Conservation (phyloP, 2,329 filamentous ascomycete species). For the Fusarium caatingaense region DNA sequence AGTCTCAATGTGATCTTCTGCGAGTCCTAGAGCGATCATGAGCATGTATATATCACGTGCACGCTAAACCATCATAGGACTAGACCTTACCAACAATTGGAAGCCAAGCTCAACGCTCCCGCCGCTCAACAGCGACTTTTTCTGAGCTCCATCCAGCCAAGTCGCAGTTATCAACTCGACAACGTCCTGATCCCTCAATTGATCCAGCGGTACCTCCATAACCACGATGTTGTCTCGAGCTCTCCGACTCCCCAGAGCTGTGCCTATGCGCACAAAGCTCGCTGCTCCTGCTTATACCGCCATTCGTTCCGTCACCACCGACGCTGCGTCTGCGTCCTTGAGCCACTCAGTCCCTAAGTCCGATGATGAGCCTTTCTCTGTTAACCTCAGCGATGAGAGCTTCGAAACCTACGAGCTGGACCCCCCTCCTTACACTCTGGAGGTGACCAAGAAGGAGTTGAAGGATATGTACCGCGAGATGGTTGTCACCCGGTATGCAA, state of each 20-base stretch:
- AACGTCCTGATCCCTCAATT: constrained; percentile 47
- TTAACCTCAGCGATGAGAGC: constrained; percentile 96
- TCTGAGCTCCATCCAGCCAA: constrained; percentile 54
- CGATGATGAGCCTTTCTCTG: constrained; percentile 91
- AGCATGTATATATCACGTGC: constrained; percentile 38
- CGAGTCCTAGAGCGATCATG: background rate
- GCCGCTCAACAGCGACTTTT: constrained; percentile 57
- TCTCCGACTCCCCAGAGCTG: constrained; percentile 70
- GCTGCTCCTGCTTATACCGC: constrained; percentile 59
- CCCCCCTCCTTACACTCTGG: constrained; percentile 90
- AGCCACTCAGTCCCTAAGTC: constrained; percentile 80
- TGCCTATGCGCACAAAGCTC: constrained; percentile 65
- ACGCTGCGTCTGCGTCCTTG: constrained; percentile 91
- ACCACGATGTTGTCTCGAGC: constrained; percentile 76
- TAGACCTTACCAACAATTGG: constrained; percentile 54
- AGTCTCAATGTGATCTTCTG: background rate
- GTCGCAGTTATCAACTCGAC: constrained; percentile 49
- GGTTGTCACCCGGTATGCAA: constrained; percentile 86
- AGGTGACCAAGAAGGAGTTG: constrained; percentile 96
- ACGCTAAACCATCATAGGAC: constrained; percentile 41
- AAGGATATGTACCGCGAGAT: constrained; percentile 99
- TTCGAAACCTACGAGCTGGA: constrained; percentile 99
- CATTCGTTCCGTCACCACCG: constrained; percentile 87
- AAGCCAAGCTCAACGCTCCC: constrained; percentile 54
- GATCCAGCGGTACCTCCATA: constrained; percentile 50